Conservation (phyloP, 805 yeast genomes). For the Yamadazyma paraphyllophila region DNA sequence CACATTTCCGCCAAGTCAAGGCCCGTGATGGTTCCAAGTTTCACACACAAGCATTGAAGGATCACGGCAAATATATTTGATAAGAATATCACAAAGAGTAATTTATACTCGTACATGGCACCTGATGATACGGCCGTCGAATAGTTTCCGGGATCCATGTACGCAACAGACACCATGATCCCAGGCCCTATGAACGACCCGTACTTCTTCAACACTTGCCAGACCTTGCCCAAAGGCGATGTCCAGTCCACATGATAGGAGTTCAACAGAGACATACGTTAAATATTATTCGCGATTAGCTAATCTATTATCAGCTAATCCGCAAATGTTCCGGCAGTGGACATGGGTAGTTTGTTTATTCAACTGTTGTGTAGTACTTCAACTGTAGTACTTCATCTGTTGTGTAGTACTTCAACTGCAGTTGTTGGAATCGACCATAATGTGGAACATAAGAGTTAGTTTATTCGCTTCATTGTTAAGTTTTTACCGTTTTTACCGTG, state of each 20-base stretch:
- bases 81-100: conserved; percentile 72
- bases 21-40: conserved; percentile 92
- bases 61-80: conserved; percentile 86
- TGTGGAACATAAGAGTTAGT: no score
- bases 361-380: no score
- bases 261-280: neutral
- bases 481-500: no score
- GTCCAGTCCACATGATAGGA: neutral
- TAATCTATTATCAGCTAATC: no score
- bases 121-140: conserved; percentile 94
- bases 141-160: conserved; percentile 97
- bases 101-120: conserved; percentile 77
- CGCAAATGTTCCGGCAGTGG: no score
- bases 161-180: conserved; percentile 89
- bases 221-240: neutral
- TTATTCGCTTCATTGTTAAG: no score
- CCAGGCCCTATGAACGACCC: conserved; percentile 88
- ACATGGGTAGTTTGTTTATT: no score
- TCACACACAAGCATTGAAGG: conserved; percentile 80
- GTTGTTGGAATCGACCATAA: no score
- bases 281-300: no score
- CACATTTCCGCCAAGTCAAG: conserved; percentile 87
- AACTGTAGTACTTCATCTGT: no score
- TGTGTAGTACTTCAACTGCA: no score
- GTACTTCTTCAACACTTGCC: conserved; percentile 42